A percentile compares a stretch with the other conserved stretches of the same genome.
phyloP scores from a whole-genome alignment of 176 grass and related monocot genomes.

The Tuctoria greenei region DNA sequence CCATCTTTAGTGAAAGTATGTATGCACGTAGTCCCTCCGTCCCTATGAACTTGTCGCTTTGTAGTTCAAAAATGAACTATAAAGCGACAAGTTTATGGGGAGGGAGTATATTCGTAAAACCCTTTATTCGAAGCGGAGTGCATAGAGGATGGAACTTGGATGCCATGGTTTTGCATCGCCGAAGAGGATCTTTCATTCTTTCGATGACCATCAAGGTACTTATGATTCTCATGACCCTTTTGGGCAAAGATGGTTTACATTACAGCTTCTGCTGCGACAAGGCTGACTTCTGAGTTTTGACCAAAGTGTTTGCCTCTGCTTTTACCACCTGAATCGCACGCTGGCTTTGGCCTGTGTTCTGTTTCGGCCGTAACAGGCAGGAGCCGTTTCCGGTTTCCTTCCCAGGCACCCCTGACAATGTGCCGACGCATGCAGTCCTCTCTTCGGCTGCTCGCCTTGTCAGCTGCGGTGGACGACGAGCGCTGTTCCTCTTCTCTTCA shows the following conservation, averaged over 20 bases:
- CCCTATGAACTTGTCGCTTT: no score
- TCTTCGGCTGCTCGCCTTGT: no score
- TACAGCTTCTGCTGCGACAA: background rate
- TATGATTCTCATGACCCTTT: background rate
- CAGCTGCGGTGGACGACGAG: conserved; percentile 1
- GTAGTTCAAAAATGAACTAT: no score
- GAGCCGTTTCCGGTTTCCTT: background rate
- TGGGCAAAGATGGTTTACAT: conserved; percentile 41
- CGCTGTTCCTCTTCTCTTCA: background rate
- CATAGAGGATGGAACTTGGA: conserved; percentile 9
- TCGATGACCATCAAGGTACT: conserved; percentile 30
- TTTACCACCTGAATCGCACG: conserved; percentile 21
- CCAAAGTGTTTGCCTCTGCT: conserved; percentile 32
- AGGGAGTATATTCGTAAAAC: no score
- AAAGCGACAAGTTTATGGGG: no score
- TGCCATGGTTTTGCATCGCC: conserved; percentile 29
- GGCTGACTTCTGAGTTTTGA: conserved; percentile 48
- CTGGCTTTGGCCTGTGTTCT: background rate
- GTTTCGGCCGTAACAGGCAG: no score
- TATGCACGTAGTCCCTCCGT: no score
- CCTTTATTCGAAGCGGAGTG: no score
- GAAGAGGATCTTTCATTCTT: conserved; percentile 40
- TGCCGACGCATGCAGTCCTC: background rate
- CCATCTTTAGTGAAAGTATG: background rate
- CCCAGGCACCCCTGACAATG: background rate